Evolutionary conservation across 306 rosid species (phyloP), one percentile per base, ranked within the genome.

Genomic region (Ziziphus jujuba): DNA sequence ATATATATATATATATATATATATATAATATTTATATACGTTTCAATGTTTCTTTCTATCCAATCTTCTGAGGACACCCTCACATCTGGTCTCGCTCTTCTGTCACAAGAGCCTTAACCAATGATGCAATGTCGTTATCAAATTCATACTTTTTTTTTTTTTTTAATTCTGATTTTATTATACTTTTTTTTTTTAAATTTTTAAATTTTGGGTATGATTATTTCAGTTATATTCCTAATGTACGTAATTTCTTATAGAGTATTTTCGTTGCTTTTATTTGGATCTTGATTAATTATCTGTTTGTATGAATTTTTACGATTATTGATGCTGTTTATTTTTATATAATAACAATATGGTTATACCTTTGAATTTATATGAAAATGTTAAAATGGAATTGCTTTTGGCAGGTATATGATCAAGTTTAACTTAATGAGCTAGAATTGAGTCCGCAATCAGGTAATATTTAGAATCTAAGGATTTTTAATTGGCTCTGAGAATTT

Each of bases 371-470:
- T 61, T 61, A 21, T 40, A 8, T 53, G 22, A n/a, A 35, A 47
- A 15, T 69, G 25, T 51, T 55, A 15, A n/a, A n/a, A 57, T 48
- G 75, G 63, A 68, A 60, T 71, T 49, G 45, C 40, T 75, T 69
- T 25, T 63, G 71, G 72, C 52, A 70, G 72, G 67, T n/a, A n/a
- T 70, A 57, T 28, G 62, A 59, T 55, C 62, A 45, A 48, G 66
- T 64, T 40, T 34, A 51, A 65, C 62, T 50, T 44, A 43, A 57
- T 64, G 80, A 76, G 63, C 58, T 68, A 31, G 35, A 21, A 33
- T 50, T 44, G 56, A 59, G 67, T 28, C 49, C 52, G 20, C 47
- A 70, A 58, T 65, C 63, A 40, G 69, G 68, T 70, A 65, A 25
- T 33, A 20, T 11, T 1, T 63, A 17, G 50, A 49, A 58, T 49